Evolutionary conservation across 352 stramenopile species (phyloP), one percentile per base, ranked within the genome.

Genomic region (Phytophthora pluvialis): DNA sequence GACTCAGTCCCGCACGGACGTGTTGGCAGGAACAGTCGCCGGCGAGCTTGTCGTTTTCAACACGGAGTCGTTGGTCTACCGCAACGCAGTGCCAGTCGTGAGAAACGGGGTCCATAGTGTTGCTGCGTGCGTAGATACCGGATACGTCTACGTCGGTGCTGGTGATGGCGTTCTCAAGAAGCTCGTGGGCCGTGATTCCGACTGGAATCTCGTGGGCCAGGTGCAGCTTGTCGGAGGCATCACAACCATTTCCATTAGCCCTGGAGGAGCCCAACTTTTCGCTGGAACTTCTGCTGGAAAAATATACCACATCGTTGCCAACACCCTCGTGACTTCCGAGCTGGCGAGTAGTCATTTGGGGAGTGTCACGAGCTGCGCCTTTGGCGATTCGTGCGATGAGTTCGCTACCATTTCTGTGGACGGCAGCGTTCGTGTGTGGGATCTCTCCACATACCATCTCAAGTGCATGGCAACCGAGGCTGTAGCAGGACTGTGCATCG

Each of bases 31-130:
- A 5, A 91, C 86, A 5, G 75, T 79, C 29, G 83, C 83, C 1
- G 81, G 91, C 25, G 89, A 98, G 52, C 73, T 98, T 31, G 85
- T 96, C 0, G 86, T 98, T 6, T 97, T 97, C 60, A 92, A 88
- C 51, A 75, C 83, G 7, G 86, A 88, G 10, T 68, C 75, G 1
- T 64, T 86, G 31, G 80, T 84, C 4, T 93, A 91, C 52, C 81
- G 83, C 29, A 86, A 84, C 49, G 71, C 81, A 1, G 71, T 91
- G 13, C 75, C 82, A 3, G 72, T 92, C 10, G 87, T 79, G 4
- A 72, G 72, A 49, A 91, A 88, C 57, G 83, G 81, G 26, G 84
- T 96, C 13, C 94, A 95, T 58, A 91, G 84, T 35, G 63, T 95
- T 31, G 80, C 71, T 16, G 75, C 87, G 4, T 94, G 85, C 38